Base-by-base conservation (phyloP, 2,329 filamentous ascomycete species). In the Xylaria sp. region DNA sequence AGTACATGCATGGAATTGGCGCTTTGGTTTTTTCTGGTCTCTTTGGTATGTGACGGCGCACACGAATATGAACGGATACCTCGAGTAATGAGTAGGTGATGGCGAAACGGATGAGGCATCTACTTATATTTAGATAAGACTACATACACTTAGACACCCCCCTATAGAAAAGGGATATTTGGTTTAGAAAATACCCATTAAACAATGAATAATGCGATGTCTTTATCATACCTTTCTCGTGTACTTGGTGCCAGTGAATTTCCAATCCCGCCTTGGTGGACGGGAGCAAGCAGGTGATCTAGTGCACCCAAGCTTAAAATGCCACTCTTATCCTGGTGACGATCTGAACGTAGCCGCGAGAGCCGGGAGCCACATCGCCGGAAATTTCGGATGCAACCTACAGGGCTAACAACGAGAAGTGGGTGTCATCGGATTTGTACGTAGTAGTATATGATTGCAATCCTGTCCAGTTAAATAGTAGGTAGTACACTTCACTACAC, bases 291-390 rank as follows among this genome's bases (percentile, higher is more conserved):
- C n/a, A 59, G 18, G 25, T 44, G 27, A 16, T 53, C 8, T 32
- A 9, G 16, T 53, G 25, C 29, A n/a, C 13, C n/a, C n/a, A n/a
- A n/a, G n/a, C n/a, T n/a, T n/a, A n/a, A n/a, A 27, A 23, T 51
- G 16, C 25, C 23, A 16, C 5, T 50, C 2, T 18, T 25, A 68
- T 21, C 58, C 66, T 61, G 44, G 61, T 5, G 66, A 58, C 51
- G 66, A 68, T 69, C 66, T 16, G 12, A 13, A 42, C 12, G 35
- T 16, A 58, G 51, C 64, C 58, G 63, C 53, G 44, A 60, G 63
- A 65, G 57, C 61, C 50, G 51, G 27, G 66, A 61, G 66, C 66
- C 66, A 57, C 58, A 59, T n/a, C 57, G 21, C 58, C 62, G 66
- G 66, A 59, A 62, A 44, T 37, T 53, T 69, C 66, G 66, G 66